phyloP scores from a whole-genome alignment of 768 basidiomycete species.

The Coprinopsis marcescibilis region DNA sequence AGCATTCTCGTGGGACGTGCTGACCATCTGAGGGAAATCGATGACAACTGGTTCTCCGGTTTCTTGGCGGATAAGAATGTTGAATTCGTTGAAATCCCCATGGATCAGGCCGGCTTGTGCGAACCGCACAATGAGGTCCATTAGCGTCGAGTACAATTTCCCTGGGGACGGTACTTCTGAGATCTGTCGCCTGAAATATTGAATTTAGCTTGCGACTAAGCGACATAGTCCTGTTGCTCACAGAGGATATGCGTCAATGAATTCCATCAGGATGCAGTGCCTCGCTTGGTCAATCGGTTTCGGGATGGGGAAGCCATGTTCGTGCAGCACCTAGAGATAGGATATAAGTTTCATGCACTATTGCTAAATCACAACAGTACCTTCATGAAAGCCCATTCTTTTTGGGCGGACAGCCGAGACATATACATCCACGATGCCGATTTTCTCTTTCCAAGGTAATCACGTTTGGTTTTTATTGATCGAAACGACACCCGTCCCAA shows the following conservation, averaged over 20 bases:
- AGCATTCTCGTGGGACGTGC: slow-evolving; percentile 92
- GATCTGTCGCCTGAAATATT: slow-evolving; percentile 69
- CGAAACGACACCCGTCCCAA: slow-evolving; percentile 97
- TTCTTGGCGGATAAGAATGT: slow-evolving; percentile 85
- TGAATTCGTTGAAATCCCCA: slow-evolving; percentile 99
- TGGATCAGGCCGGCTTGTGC: slow-evolving; percentile 95
- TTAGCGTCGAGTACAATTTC: slow-evolving; percentile 82
- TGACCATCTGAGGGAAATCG: slow-evolving; percentile 99
- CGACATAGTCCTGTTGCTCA: slow-evolving; percentile 33
- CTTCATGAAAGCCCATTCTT: slow-evolving; percentile 99
- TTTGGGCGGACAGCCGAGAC: slow-evolving; percentile 92
- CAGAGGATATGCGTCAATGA: slow-evolving; percentile 93
- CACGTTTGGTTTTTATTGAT: slow-evolving; percentile 92
- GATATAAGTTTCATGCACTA: neutral
- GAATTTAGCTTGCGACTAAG: slow-evolving; percentile 6
- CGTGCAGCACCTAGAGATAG: slow-evolving; percentile 70
- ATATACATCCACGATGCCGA: slow-evolving; percentile 99
- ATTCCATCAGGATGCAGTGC: slow-evolving; percentile 95
- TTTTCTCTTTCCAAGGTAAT: slow-evolving; percentile 93
- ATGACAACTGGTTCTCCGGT: slow-evolving; percentile 80
- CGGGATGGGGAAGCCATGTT: slow-evolving; percentile 91
- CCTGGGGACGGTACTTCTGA: slow-evolving; percentile 79
- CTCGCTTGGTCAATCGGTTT: slow-evolving; percentile 90
- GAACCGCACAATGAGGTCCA: slow-evolving; percentile 95
- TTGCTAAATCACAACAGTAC: slow-evolving; percentile 31